Evolutionary conservation across 225 moss, liverwort and hornwort species (phyloP), one percentile per base, ranked within the genome.

Genomic region (Sphagnum tenellum): DNA sequence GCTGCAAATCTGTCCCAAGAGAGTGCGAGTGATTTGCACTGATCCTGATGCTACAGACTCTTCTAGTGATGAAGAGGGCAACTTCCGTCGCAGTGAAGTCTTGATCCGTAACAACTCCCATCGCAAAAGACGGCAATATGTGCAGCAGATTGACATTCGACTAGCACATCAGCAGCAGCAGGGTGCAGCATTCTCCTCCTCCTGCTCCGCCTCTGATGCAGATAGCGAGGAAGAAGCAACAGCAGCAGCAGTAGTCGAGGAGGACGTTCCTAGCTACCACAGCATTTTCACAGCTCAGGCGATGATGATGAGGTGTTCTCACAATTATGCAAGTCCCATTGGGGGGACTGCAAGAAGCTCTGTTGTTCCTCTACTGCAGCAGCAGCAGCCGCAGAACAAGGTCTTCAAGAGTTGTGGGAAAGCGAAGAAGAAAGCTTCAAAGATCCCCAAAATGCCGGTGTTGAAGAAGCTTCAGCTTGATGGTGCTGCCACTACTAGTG

Each of bases 21-120:
- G 75, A 63, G 78, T 85, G 12, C 62, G 81, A 12, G 81, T 85
- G 14, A 85, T 85, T 5, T 85, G 84, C 76, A 85, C 84, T 2
- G 84, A 85, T 48, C 81, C 81, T 5, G 84, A 85, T 51, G 84
- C 84, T 2, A 81, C 84, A 0, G 84, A 85, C 62, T 81, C 81
- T 2, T 84, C 83, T 2, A 78, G 77, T 47, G 81, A 81, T 12
- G 84, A 85, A 58, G 86, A 83, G 47, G 67, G 70, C 47, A 78
- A 75, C 65, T 84, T 84, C 49, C 70, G 72, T 9, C 11, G 57
- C 0, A 29, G 61, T 4, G 66, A 65, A 29, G 29, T 29, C 64
- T 60, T 73, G 44, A 56, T 62, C 59, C 59, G 64, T 48, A 11
- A 53, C 1, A 8, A 11, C 0, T 48, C 3, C 68, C 69, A 61